These are phyloP conservation scores for Talaromyces sp. DNA, from an alignment of 2,329 filamentous ascomycete species.

Conservation along the genomic window DNA sequence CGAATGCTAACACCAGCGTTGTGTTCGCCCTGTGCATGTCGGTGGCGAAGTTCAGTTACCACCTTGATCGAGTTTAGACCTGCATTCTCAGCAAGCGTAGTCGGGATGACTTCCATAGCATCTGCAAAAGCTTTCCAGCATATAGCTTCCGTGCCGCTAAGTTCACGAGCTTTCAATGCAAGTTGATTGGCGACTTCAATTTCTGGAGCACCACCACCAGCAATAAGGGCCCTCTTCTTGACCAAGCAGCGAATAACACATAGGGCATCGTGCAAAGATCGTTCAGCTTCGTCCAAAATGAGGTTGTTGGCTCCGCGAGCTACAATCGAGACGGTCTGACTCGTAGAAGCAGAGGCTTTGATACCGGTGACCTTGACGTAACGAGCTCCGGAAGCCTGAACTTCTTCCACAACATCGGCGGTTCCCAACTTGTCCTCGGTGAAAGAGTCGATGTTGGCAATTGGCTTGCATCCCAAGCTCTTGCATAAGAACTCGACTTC, in stretches of 20 bases:
- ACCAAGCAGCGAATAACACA: slow-evolving; percentile 96
- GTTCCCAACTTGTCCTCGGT: slow-evolving; percentile 96
- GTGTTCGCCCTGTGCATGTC: slow-evolving; percentile 91
- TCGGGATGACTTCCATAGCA: slow-evolving; percentile 94
- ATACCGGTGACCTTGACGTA: slow-evolving; percentile 95
- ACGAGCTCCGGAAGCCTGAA: slow-evolving; percentile 78
- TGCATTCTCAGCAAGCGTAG: slow-evolving; percentile 94
- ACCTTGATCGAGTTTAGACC: slow-evolving; percentile 98
- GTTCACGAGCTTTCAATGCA: slow-evolving; percentile 72
- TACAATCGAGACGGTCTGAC: slow-evolving; percentile 86
- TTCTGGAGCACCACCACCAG: slow-evolving; percentile 92
- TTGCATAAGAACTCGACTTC: slow-evolving; percentile 99
- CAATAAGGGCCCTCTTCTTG: slow-evolving; percentile 99
- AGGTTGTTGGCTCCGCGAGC: slow-evolving; percentile 90
- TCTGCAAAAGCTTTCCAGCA: slow-evolving; percentile 99
- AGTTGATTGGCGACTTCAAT: slow-evolving; percentile 92
- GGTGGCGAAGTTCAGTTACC: slow-evolving; percentile 89
- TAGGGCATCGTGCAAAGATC: slow-evolving; percentile 92
- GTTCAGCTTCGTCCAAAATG: slow-evolving; percentile 95
- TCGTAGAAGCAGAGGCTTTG: slow-evolving; percentile 60
- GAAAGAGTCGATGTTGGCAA: slow-evolving; percentile 97
- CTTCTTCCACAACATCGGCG: slow-evolving; percentile 91
- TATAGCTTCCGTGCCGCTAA: slow-evolving; percentile 90
- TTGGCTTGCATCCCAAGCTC: slow-evolving; percentile 96
- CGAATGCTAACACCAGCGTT: slow-evolving; percentile 98